These are phyloP conservation scores for Macrolepiota dolichaula DNA, from an alignment of 768 basidiomycete genomes.

Conservation along the genomic window DNA sequence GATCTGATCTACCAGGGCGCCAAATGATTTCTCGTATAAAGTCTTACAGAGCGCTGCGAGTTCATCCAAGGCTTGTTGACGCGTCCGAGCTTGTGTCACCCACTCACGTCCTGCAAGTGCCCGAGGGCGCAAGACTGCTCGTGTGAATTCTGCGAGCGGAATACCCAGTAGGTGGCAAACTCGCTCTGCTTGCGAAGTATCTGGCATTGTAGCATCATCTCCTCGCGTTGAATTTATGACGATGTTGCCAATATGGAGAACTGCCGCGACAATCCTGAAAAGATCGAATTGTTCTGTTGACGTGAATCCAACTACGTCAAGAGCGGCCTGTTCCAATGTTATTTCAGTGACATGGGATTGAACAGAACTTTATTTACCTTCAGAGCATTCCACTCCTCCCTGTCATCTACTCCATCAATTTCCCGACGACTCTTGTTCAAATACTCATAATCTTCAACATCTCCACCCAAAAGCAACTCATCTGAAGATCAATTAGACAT, in stretches of 20 bases:
- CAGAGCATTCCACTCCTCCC: conserved; percentile 80
- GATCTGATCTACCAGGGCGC: conserved; percentile 89
- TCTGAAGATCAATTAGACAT: conserved; percentile 37
- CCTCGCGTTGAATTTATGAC: conserved; percentile 72
- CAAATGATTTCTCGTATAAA: conserved; percentile 96
- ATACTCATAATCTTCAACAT: conserved; percentile 82
- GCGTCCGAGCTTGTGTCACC: conserved; percentile 91
- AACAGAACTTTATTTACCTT: conserved; percentile 44
- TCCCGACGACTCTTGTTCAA: conserved; percentile 86
- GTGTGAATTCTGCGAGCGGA: conserved; percentile 81
- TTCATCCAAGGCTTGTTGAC: conserved; percentile 91
- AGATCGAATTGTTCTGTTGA: conserved; percentile 83
- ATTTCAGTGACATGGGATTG: conserved; percentile 5
- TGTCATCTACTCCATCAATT: conserved; percentile 95
- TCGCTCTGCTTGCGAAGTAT: conserved; percentile 81
- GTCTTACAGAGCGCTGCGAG: conserved; percentile 90
- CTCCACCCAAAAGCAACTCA: conserved; percentile 68
- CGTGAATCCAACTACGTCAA: conserved; percentile 89
- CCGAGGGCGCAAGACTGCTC: conserved; percentile 83
- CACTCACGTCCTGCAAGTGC: conserved; percentile 95
- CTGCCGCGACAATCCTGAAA: conserved; percentile 90
- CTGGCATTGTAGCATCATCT: conserved; percentile 75
- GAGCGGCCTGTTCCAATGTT: conserved; percentile 55
- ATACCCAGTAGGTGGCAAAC: conserved; percentile 92
- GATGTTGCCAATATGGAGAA: conserved; percentile 96